These are phyloP conservation scores for Camellia japonica DNA, from an alignment of 148 eudicot species.

Conservation along the genomic window DNA sequence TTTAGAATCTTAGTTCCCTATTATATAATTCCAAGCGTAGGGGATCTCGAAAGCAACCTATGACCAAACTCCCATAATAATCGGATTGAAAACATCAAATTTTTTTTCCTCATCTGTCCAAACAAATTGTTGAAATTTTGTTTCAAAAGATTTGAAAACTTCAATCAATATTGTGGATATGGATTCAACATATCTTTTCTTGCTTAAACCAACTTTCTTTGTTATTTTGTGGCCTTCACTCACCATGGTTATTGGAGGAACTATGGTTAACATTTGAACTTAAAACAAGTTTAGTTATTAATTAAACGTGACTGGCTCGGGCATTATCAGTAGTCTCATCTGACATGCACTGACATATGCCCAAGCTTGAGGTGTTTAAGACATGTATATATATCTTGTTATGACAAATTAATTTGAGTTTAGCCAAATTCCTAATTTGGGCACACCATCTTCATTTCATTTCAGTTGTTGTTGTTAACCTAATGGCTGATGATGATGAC, in stretches of 20 bases:
- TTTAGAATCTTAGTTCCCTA: slow-evolving; percentile 8
- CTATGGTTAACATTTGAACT: too few species aligned
- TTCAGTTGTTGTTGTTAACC: too few species aligned
- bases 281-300: too few species aligned
- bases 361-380: too few species aligned
- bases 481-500: too few species aligned
- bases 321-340: too few species aligned
- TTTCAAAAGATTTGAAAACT: background rate
- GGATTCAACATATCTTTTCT: background rate
- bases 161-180: background rate
- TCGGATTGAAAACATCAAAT: background rate
- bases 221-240: background rate
- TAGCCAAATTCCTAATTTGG: too few species aligned
- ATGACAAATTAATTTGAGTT: too few species aligned
- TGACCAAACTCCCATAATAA: slow-evolving; percentile 20
- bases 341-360: too few species aligned
- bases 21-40: slow-evolving; percentile 11
- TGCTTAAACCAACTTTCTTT: background rate
- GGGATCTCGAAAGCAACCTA: slow-evolving; percentile 20
- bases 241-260: background rate
- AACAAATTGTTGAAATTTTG: background rate
- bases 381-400: too few species aligned
- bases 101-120: background rate
- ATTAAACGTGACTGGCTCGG: too few species aligned
- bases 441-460: too few species aligned